A percentile compares a stretch with the other conserved stretches of the same genome.
These are phyloP conservation scores for Carex scoparia DNA, from an alignment of 176 grass and related monocot genomes.

Conservation along the genomic window DNA sequence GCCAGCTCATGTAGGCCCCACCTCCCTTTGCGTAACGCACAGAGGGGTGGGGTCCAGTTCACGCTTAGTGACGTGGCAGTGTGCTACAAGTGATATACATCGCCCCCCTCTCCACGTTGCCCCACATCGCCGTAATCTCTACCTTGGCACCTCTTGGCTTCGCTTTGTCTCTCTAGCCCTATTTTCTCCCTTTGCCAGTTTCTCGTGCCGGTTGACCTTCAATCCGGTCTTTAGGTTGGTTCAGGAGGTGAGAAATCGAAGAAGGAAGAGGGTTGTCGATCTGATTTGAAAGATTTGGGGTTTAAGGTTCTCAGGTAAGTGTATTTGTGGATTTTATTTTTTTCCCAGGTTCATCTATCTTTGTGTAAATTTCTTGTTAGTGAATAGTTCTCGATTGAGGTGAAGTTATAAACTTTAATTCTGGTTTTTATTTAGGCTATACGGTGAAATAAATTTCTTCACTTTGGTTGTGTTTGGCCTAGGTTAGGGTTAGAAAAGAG, in stretches of 20 bases:
- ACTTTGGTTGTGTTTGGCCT: background rate
- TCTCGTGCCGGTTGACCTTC: slow-evolving; percentile 20
- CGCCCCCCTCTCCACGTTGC: slow-evolving; percentile 20
- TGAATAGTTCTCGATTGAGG: background rate
- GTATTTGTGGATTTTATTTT: background rate
- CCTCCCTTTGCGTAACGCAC: background rate
- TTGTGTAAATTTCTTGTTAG: background rate
- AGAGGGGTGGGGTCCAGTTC: background rate
- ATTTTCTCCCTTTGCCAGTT: slow-evolving; percentile 21
- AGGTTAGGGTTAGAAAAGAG: background rate
- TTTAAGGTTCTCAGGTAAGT: background rate
- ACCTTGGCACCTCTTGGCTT: background rate
- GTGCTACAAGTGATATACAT: slow-evolving; percentile 25
- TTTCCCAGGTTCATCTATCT: background rate
- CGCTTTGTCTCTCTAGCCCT: background rate
- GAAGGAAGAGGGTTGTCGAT: background rate
- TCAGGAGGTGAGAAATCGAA: background rate
- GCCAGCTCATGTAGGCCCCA: background rate
- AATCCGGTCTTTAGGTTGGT: background rate
- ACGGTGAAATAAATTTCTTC: no score
- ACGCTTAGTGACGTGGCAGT: slow-evolving; percentile 10
- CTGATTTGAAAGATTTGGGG: background rate
- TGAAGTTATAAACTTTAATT: background rate
- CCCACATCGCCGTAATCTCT: slow-evolving; percentile 15
- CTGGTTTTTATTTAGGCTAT: no score